A percentile compares a stretch with the other conserved stretches of the same genome.
Evolutionary conservation across 306 rosid species (phyloP).

Genomic region (Parietaria judaica): DNA sequence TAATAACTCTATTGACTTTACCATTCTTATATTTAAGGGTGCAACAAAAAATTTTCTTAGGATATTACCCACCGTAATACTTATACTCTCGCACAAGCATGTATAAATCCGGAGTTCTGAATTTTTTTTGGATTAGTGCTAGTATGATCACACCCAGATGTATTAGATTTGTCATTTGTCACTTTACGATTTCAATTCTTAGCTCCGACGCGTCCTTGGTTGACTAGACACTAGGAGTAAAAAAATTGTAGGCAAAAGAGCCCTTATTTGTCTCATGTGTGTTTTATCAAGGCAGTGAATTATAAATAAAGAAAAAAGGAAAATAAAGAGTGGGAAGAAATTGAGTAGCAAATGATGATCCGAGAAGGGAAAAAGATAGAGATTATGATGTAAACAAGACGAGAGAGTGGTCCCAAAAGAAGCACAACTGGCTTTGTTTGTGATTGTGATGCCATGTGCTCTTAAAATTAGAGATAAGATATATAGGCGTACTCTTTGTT

Average conservation of each 20-base stretch:
- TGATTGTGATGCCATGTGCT: constrained; percentile 24
- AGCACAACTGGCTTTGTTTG: constrained; percentile 8
- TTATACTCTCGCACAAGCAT: too few species aligned
- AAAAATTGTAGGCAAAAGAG: constrained; percentile 1
- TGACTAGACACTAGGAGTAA: neutral
- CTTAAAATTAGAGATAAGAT: constrained; percentile 1
- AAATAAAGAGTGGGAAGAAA: neutral
- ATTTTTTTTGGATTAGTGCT: too few species aligned
- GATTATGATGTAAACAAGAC: constrained; percentile 6
- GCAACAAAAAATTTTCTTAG: too few species aligned
- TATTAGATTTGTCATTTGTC: too few species aligned
- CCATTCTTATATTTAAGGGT: too few species aligned
- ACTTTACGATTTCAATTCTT: too few species aligned
- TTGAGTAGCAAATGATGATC: constrained; percentile 10
- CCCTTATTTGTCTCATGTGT: neutral
- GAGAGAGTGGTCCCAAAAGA: constrained; percentile 41
- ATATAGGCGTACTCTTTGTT: constrained; percentile 15
- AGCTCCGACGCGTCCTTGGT: neutral
- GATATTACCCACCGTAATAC: too few species aligned
- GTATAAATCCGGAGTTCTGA: too few species aligned
- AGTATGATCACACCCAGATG: too few species aligned
- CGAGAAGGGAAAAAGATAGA: constrained; percentile 11
- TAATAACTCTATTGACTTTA: too few species aligned
- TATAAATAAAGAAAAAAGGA: neutral
- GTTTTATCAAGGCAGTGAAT: neutral